Base-by-base conservation (phyloP, 2,329 filamentous ascomycete species). In the Stagonosporopsis cucurbitacearum region DNA sequence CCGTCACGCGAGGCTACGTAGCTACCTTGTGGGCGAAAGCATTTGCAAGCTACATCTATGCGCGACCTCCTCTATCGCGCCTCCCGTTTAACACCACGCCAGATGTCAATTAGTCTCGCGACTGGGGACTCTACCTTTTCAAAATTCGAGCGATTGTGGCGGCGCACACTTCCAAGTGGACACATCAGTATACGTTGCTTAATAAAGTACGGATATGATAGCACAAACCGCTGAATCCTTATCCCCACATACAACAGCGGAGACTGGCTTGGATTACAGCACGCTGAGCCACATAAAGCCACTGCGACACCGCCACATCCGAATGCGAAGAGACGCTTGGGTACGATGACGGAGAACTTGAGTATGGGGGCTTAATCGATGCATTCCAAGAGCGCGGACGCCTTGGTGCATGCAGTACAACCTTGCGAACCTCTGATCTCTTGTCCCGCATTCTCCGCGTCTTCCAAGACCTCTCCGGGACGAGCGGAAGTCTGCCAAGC, bases 401-500 rank as follows among this genome's bases (percentile, higher is more conserved):
- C 44, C 53, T 52, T 52, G 37, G 54, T 51, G 32, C 26, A 25
- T 45, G 54, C 25, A 20, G n/a, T 57, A 28, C 28, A 22, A 44
- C 33, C 11, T 49, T 20, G 13, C 19, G n/a, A 17, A 23, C 8
- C 9, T 26, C 22, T 48, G 13, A 26, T 26, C 17, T 44, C 49
- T 57, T 53, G 54, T 52, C 49, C 49, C 49, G 49, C 48, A 41
- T 44, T 52, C 43, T 48, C 54, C 54, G 43, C 54, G 28, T 26
- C 48, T 48, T 17, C 47, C 54, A 57, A 51, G 52, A 44, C 52
- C 28, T 33, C 8, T 20, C 33, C 52, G 45, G 41, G 54, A 52
- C 37, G 33, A 57, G 54, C 49, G 49, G 54, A 57, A 41, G 33
- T 35, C 39, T 49, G 49, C 54, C 54, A 57, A 57, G 54, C 40